A percentile compares a stretch with the other conserved stretches of the same genome.
phyloP scores from a whole-genome alignment of 2,329 filamentous ascomycete genomes.

The Aspergillus latus region DNA sequence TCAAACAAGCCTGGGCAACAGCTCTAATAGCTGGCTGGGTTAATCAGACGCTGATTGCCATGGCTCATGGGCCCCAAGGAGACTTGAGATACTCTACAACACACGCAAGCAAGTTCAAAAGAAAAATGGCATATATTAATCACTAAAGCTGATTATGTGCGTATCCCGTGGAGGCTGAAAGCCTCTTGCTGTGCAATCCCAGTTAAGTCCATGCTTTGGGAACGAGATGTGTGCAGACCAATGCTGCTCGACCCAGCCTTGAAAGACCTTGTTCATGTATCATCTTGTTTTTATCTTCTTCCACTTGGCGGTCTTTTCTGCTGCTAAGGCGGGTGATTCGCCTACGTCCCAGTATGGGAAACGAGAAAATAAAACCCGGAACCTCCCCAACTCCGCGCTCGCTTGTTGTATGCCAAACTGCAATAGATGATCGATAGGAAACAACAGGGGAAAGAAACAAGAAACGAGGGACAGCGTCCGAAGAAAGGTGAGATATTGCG shows the following conservation, averaged over 20 bases:
- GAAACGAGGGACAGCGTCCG: constrained; percentile 13
- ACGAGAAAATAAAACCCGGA: constrained; percentile 9
- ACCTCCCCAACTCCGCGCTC: constrained; percentile 20
- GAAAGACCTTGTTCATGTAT: constrained; percentile 6
- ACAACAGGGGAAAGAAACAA: constrained; percentile 10
- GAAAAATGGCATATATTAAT: not conserved
- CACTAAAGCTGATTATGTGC: constrained; percentile 7
- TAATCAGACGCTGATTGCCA: no score
- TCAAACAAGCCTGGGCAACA: no score
- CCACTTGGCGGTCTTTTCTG: constrained; percentile 9
- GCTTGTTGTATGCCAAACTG: constrained; percentile 22
- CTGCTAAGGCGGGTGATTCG: constrained; percentile 17
- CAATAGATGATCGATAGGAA: constrained; percentile 20
- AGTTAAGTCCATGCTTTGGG: constrained; percentile 4
- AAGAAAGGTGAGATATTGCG: constrained; percentile 8
- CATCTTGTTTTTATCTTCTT: constrained; percentile 5
- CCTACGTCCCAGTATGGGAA: constrained; percentile 18
- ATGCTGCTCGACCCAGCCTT: constrained; percentile 13
- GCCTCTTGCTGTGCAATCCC: constrained; percentile 19
- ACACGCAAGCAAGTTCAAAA: not conserved
- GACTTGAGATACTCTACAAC: not conserved
- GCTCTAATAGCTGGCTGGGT: no score
- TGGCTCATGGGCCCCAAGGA: no score
- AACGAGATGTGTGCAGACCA: not conserved
- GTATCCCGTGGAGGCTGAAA: not conserved